Evolutionary conservation across 441 rosid species (phyloP).

Genomic region (Capsella rubella): DNA sequence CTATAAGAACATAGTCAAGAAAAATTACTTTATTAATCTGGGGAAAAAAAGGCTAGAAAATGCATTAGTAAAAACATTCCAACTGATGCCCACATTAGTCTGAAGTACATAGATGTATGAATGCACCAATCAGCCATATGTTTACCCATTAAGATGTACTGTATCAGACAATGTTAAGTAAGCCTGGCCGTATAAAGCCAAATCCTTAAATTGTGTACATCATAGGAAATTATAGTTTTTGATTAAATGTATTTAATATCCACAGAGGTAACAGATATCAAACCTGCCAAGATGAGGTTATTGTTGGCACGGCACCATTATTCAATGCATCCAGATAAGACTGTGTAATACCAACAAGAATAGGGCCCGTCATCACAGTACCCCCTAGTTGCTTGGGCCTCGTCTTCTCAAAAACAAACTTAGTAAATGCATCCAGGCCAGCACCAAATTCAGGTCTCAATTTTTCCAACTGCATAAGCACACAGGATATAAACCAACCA

Average conservation of each 20-base stretch:
- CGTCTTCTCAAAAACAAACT: slow-evolving; percentile 96
- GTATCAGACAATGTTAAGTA: background rate
- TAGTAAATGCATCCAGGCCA: slow-evolving; percentile 93
- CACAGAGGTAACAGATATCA: slow-evolving; percentile 39
- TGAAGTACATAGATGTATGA: slow-evolving; percentile 4
- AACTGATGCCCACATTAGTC: background rate
- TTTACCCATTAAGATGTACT: background rate
- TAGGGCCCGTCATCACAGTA: slow-evolving; percentile 90
- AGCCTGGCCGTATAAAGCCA: background rate
- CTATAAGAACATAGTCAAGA: slow-evolving; percentile 49
- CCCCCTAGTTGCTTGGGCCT: slow-evolving; percentile 97
- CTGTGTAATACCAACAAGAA: slow-evolving; percentile 89
- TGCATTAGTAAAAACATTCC: slow-evolving; percentile 7
- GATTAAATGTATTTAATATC: slow-evolving; percentile 11
- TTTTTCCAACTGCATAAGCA: slow-evolving; percentile 66
- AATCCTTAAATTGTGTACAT: slow-evolving; percentile 3
- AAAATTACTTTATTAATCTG: background rate
- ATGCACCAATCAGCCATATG: background rate
- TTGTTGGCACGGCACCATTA: slow-evolving; percentile 98
- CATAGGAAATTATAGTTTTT: background rate
- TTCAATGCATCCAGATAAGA: slow-evolving; percentile 95
- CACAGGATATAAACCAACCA: background rate
- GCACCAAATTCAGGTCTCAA: slow-evolving; percentile 87
- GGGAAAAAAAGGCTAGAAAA: background rate
- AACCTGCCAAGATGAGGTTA: slow-evolving; percentile 99